phyloP scores from a whole-genome alignment of 2,329 filamentous ascomycete species.

The Pseudomassariella vexata region DNA sequence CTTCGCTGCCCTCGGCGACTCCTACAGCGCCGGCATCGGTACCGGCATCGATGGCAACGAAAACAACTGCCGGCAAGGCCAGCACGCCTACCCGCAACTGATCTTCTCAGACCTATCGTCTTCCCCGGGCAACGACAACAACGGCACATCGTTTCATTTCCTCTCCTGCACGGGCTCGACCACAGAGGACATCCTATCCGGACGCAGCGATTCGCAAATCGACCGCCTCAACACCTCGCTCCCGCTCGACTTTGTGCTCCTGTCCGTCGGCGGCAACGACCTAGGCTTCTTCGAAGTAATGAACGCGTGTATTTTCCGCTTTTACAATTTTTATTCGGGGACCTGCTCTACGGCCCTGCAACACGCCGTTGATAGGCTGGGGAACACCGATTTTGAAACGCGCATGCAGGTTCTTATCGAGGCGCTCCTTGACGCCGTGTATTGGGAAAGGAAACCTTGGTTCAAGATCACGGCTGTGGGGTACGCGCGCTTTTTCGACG shows the following conservation, averaged over 20 bases:
- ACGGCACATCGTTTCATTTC: constrained; percentile 34
- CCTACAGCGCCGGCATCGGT: constrained; percentile 43
- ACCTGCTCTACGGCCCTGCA: constrained; percentile 35
- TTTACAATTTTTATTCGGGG: constrained; percentile 42
- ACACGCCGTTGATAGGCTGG: constrained; percentile 26
- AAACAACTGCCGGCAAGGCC: constrained; percentile 34
- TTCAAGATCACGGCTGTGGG: constrained; percentile 40
- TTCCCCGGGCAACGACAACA: constrained; percentile 16
- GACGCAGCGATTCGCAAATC: constrained; percentile 32
- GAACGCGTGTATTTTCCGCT: constrained; percentile 44
- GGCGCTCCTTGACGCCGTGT: constrained; percentile 36
- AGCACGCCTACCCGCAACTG: constrained; percentile 34
- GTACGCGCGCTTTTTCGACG: constrained; percentile 44
- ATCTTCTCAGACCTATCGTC: constrained; percentile 30
- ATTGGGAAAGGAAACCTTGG: constrained; percentile 36
- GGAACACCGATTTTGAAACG: constrained; percentile 30
- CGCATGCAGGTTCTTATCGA: constrained; percentile 31
- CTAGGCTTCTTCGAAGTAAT: constrained; percentile 44
- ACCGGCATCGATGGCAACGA: constrained; percentile 34
- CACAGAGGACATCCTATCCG: constrained; percentile 31
- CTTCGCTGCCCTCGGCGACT: constrained; percentile 39
- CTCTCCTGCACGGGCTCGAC: constrained; percentile 41
- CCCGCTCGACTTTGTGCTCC: constrained; percentile 34
- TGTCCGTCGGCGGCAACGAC: constrained; percentile 44
- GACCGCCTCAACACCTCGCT: constrained; percentile 32